Base-by-base conservation (phyloP, 768 basidiomycete genomes). In the Psilocybe azurescens region DNA sequence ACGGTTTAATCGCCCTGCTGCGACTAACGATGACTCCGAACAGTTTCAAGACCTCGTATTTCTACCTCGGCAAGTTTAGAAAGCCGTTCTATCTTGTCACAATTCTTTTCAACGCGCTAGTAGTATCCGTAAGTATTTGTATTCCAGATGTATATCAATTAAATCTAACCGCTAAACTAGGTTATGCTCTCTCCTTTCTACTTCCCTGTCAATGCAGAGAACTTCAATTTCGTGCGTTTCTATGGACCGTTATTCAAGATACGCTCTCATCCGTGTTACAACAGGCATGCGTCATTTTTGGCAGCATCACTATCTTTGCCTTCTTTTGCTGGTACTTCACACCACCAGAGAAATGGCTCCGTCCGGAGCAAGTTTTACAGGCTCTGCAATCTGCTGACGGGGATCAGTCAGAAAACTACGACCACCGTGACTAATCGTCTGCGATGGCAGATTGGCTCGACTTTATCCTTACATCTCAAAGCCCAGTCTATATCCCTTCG, bases 111-210 rank as follows among this genome's bases (percentile, higher is more conserved):
- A 95, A 95, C 65, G 84, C 75, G 0, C 70, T 95, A 8, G 76
- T 95, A 10, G 89, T 95, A 67, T 79, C 89, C 20, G 91, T 93
- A 69, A 63, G 89, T 79, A 33, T 7, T 24, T 24, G 24, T 24
- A 36, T 36, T 7, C 11, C 33, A 11, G 33, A 6, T 36, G 33
- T 36, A 11, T 36, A 7, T 36, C 33, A 36, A 36, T 11, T 36
- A 32, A 58, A 51, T 63, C 66, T 33, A 48, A 53, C 52, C 33
- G 28, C 10, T 18, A 63, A 9, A 20, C 44, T 55, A 92, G 92
- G 88, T 91, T 64, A 86, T 90, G 79, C 80, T 93, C 57, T 95
- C 94, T 28, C 95, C 95, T 1, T 96, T 94, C 80, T 86, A 80
- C 73, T 97, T 93, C 80, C 95, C 95, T 0, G 89, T 93, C 30